Percentiles rank a stretch among this genome's conserved stretches.
Evolutionary conservation across 192 early-diverging fungal genomes (phyloP).

Genomic region (Umbelopsis isabellina): DNA sequence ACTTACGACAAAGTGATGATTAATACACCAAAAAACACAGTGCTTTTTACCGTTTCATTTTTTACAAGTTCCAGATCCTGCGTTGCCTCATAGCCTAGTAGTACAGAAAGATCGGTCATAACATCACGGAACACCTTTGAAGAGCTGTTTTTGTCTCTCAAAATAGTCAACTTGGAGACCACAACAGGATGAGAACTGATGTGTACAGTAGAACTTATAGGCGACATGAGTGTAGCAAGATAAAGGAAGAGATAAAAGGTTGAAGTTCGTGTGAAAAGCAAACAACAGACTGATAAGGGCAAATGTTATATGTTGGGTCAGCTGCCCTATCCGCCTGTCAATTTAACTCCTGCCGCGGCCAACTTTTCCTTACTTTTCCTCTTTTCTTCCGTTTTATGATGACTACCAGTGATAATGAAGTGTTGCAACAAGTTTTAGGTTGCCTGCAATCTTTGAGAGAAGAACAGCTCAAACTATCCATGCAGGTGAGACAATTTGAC

Average conservation of each 20-base stretch:
- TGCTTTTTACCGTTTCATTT: slow-evolving; percentile 30
- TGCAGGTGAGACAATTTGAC: slow-evolving; percentile 27
- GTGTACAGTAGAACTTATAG: slow-evolving; percentile 27
- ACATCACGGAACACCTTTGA: slow-evolving; percentile 58
- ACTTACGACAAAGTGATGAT: neutral
- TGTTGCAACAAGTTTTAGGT: slow-evolving; percentile 30
- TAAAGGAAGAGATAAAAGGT: slow-evolving; percentile 21
- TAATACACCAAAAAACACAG: neutral
- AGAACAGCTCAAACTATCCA: slow-evolving; percentile 30
- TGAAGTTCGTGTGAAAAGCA: slow-evolving; percentile 13
- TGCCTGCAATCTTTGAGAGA: slow-evolving; percentile 32
- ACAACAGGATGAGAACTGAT: slow-evolving; percentile 61
- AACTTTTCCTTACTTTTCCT: slow-evolving; percentile 29
- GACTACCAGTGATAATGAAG: slow-evolving; percentile 6
- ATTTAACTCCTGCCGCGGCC: slow-evolving; percentile 29
- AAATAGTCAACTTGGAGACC: slow-evolving; percentile 58
- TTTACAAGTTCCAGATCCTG: slow-evolving; percentile 40
- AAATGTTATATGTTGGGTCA: slow-evolving; percentile 5
- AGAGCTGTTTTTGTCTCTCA: slow-evolving; percentile 50
- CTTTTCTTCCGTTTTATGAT: slow-evolving; percentile 29
- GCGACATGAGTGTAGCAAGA: slow-evolving; percentile 4
- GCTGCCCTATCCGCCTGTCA: slow-evolving; percentile 10
- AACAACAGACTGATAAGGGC: slow-evolving; percentile 15
- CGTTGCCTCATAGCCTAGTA: slow-evolving; percentile 70
- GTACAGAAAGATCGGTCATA: slow-evolving; percentile 50